Evolutionary conservation across 129 eudicot species (phyloP), one percentile per base, ranked within the genome.

Genomic region (Solidago caesia): DNA sequence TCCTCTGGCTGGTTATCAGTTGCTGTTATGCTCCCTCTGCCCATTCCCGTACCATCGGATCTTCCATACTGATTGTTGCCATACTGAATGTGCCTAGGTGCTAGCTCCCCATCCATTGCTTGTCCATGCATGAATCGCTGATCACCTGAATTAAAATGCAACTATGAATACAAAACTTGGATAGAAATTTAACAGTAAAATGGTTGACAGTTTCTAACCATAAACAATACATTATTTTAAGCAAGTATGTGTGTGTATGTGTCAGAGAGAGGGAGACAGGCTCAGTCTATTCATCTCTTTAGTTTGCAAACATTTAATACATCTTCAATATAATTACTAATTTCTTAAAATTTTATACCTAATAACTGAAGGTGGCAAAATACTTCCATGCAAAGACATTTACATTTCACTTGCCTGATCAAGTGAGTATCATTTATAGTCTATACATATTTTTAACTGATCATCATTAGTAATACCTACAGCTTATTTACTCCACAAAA

Each of bases 1-100:
- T 77, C 87, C 47, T 87, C 92, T 48, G 83, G 78, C 56, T 80
- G 77, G 76, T 79, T 82, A 55, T 73, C 72, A 12, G 39, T 42
- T 77, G 68, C 59, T 41, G 71, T 73, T 73, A 66, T 78, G 76
- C 78, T 51, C 51, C 81, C 78, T 67, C 86, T 81, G 4, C 51
- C 79, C 81, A 72, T 56, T 75, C 70, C 77, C 44, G 81, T 64
- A 64, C 79, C 78, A 64, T 77, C 82, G 3, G 68, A 69, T 58
- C 85, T 77, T 77, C 79, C 81, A 2, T 82, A 79, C 46, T 49
- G 33, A 57, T 47, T n/a, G 78, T 84, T 67, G 21, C 78, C 79
- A 75, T 79, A 77, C n/a, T 44, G 86, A 29, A 75, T 52, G 65
- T 48, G 47, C 45, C 80, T 72, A 52, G 57, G 69, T 59, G 55